Evolutionary conservation across 2,329 filamentous ascomycete species (phyloP).

Genomic region (Setomelanomma holmii): DNA sequence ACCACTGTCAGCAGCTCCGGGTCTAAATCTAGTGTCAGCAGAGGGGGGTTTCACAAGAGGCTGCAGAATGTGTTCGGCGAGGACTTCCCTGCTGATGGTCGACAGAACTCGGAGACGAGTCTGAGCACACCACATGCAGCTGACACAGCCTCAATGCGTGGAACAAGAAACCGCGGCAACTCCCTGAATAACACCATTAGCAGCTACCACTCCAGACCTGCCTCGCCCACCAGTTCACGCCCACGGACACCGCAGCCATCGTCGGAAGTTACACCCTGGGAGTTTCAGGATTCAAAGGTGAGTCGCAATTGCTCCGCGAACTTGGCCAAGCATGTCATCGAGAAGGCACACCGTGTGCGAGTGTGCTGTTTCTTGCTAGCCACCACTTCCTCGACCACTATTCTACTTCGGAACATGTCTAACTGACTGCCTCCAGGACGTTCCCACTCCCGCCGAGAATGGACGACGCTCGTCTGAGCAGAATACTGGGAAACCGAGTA

Average conservation of each 20-base stretch:
- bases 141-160: slow-evolving; percentile 67
- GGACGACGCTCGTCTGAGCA: slow-evolving; percentile 45
- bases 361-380: neutral
- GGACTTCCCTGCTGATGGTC: slow-evolving; percentile 72
- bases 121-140: slow-evolving; percentile 59
- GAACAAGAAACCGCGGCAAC: slow-evolving; percentile 77
- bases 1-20: slow-evolving; percentile 86
- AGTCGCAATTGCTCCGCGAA: slow-evolving; percentile 1
- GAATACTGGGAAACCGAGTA: slow-evolving; percentile 58
- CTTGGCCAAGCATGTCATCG: neutral
- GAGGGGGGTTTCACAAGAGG: slow-evolving; percentile 75
- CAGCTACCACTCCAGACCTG: slow-evolving; percentile 61
- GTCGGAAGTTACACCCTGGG: slow-evolving; percentile 95
- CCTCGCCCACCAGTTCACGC: slow-evolving; percentile 76
- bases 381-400: neutral
- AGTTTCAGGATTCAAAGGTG: slow-evolving; percentile 86
- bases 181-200: slow-evolving; percentile 72
- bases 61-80: slow-evolving; percentile 93
- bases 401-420: neutral
- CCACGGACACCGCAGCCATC: slow-evolving; percentile 86
- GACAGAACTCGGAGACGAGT: slow-evolving; percentile 75
- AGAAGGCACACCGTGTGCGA: too few species aligned
- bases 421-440: slow-evolving; percentile 30
- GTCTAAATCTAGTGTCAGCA: slow-evolving; percentile 74
- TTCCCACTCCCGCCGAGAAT: slow-evolving; percentile 42